Percentiles rank a stretch among this genome's conserved stretches.
phyloP scores from a whole-genome alignment of 176 grass and related monocot species.

The Aegilops umbellulata region DNA sequence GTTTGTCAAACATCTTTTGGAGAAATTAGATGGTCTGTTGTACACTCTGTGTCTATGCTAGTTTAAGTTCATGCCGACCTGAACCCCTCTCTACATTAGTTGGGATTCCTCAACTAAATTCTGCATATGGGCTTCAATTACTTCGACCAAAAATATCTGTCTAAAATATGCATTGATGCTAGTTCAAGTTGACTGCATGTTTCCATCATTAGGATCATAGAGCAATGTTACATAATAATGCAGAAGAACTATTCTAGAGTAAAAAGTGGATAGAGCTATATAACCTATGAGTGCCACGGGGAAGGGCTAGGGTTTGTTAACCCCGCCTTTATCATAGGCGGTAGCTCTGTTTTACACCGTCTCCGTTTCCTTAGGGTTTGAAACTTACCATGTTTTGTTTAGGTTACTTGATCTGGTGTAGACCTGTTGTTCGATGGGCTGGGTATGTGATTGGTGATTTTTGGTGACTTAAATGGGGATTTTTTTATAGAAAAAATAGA shows the following conservation, averaged over 20 bases:
- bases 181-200: background rate
- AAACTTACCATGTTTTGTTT: no score
- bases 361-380: no score
- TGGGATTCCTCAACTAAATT: background rate
- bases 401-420: no score
- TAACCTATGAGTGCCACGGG: no score
- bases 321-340: no score
- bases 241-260: background rate
- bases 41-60: background rate
- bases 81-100: background rate
- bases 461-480: no score
- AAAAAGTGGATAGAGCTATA: background rate
- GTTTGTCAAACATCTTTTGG: background rate
- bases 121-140: background rate
- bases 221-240: background rate
- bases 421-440: no score
- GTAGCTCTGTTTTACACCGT: no score
- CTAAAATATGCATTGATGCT: background rate
- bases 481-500: no score
- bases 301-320: no score
- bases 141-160: no score
- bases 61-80: background rate
- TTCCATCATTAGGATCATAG: background rate
- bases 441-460: no score
- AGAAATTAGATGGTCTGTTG: background rate